Base-by-base conservation (phyloP, 306 rosid genomes). In the Begonia masoniana region DNA sequence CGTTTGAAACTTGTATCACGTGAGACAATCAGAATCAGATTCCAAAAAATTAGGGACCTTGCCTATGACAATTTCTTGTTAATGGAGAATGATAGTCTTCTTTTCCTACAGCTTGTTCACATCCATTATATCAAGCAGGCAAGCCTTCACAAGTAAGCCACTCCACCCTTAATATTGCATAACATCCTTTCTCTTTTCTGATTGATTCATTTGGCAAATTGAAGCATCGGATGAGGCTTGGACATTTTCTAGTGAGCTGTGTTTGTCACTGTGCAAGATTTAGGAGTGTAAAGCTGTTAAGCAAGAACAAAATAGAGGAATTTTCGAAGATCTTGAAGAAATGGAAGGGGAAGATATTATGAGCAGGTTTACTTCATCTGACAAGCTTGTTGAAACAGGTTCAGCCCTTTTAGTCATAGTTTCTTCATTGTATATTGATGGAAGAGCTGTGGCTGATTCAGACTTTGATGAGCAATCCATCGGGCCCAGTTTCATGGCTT, bases 391-490 rank as follows among this genome's bases (percentile, higher is more conserved):
- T 60, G 85, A 77, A 4, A 71, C 81, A 43, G 74, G 74, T 11
- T 69, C 86, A 74, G 69, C 64, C 49, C 50, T 83, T 63, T 77
- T 91, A 13, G 94, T 92, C 4, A 88, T 86, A 68, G 61, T 83
- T 56, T 91, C 99, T 31, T 94, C 96, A 47, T 84, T 91, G 54
- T 91, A 73, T 24, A 79, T 83, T 39, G 86, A 78, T 55, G 69
- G 77, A 26, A 69, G 67, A 52, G 14, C 78, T 13, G 78, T 26
- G 58, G 39, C 56, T 46, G 88, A 79, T 2, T 55, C 64, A 35
- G 94, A 77, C 60, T 69, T 66, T 4, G 83, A 85, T 0, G 86
- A 81, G 53, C 60, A 78, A 49, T 58, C 71, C 47, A 14, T 72
- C 7, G 61, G 19, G 43, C 19, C 13, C 75, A 50, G 75, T 68